phyloP scores from a whole-genome alignment of 768 basidiomycete species.

The Boletus subcaerulescens region DNA sequence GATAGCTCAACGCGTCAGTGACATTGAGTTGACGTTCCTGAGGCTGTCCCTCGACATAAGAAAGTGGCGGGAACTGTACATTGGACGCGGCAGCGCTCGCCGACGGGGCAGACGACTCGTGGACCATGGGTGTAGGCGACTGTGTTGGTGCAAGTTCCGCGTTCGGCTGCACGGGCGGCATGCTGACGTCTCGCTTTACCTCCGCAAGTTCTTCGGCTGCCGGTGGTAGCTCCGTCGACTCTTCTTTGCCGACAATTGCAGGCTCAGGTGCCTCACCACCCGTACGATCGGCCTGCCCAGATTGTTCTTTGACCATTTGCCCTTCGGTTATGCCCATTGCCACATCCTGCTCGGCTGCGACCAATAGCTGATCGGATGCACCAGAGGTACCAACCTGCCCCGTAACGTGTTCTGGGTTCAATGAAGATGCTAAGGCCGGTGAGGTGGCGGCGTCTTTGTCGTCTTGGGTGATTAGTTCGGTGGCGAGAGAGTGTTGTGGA shows the following conservation, averaged over 20 bases:
- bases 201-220: slow-evolving; percentile 13
- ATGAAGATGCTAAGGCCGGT: not conserved
- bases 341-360: slow-evolving; percentile 19
- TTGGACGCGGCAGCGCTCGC: slow-evolving; percentile 1
- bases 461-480: not conserved
- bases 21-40: slow-evolving; percentile 53
- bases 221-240: slow-evolving; percentile 4
- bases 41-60: slow-evolving; percentile 25
- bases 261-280: slow-evolving; percentile 1
- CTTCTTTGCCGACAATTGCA: slow-evolving; percentile 1
- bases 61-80: slow-evolving; percentile 19
- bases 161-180: slow-evolving; percentile 16
- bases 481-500: not conserved
- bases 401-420: slow-evolving; percentile 12
- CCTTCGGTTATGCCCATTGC: slow-evolving; percentile 23
- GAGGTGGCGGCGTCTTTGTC: not conserved
- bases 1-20: slow-evolving; percentile 58
- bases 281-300: slow-evolving; percentile 7
- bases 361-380: slow-evolving; percentile 25
- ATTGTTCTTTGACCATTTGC: slow-evolving; percentile 13
- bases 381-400: slow-evolving; percentile 1
- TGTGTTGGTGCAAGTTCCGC: slow-evolving; percentile 7
- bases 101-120: slow-evolving; percentile 8
- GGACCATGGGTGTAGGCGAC: slow-evolving; percentile 12
- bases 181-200: slow-evolving; percentile 25